Percentiles rank a stretch among this genome's conserved stretches.
Conservation (phyloP, 257 asterid genomes). For the Linderniella brevidens region DNA sequence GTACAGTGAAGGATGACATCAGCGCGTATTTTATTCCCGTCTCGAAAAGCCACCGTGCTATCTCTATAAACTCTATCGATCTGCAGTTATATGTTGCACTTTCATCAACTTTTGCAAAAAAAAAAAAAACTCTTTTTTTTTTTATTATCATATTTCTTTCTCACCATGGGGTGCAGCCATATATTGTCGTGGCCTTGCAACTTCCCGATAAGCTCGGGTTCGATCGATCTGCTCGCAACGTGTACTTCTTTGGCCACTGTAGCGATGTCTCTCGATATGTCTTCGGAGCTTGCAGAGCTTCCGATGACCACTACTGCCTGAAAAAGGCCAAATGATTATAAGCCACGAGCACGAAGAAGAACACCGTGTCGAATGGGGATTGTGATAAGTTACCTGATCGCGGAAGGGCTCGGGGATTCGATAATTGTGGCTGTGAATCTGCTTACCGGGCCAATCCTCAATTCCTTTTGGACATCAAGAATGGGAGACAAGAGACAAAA, state of each 20-base stretch:
- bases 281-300: conserved; percentile 71
- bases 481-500: neutral
- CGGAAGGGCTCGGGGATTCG: conserved; percentile 72
- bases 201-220: conserved; percentile 25
- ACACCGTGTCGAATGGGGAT: neutral
- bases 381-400: conserved; percentile 41
- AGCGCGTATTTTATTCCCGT: conserved; percentile 36
- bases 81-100: conserved; percentile 22
- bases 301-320: conserved; percentile 88
- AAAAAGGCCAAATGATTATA: neutral
- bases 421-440: conserved; percentile 92
- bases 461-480: conserved; percentile 29
- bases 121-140: no score
- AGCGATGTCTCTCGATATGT: conserved; percentile 73
- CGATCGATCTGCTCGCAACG: conserved; percentile 47
- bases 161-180: conserved; percentile 72
- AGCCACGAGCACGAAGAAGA: neutral
- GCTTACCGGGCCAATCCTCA: conserved; percentile 81
- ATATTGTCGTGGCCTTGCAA: conserved; percentile 45
- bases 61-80: conserved; percentile 33
- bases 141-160: no score
- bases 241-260: conserved; percentile 77
- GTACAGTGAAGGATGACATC: conserved; percentile 84
- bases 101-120: neutral
- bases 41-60: conserved; percentile 52